These are phyloP conservation scores for Vinca minor DNA, from an alignment of 257 asterid genomes.

Conservation along the genomic window DNA sequence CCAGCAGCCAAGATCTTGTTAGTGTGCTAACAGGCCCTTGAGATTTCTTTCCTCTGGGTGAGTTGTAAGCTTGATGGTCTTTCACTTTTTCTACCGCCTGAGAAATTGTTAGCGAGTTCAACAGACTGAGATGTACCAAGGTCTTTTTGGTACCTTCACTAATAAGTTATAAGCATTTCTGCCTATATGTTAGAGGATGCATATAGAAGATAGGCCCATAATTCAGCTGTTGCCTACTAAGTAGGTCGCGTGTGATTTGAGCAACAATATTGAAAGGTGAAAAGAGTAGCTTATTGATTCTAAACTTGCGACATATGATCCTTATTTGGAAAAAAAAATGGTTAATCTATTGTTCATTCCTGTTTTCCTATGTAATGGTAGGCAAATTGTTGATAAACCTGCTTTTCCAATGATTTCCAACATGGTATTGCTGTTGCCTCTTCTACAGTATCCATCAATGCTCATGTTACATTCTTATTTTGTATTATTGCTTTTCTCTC, in stretches of 20 bases:
- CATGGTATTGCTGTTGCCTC: neutral
- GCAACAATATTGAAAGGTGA: neutral
- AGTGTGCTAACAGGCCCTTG: neutral
- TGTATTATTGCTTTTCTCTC: neutral
- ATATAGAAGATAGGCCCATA: neutral
- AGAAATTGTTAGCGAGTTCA: too few relatives aligned
- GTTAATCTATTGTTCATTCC: neutral
- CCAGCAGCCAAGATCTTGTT: neutral
- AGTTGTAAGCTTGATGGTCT: neutral
- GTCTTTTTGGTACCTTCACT: neutral
- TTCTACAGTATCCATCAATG: neutral
- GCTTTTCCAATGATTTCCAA: neutral
- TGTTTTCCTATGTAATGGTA: too few relatives aligned
- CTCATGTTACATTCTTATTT: conserved; percentile 5
- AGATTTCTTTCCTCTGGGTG: neutral
- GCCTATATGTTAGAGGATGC: neutral
- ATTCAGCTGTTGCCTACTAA: neutral
- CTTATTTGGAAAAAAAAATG: neutral
- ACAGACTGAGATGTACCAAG: neutral
- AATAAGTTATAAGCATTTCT: neutral
- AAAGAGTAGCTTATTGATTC: neutral
- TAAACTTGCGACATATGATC: neutral
- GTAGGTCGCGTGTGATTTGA: neutral
- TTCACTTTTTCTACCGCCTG: neutral
- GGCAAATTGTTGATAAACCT: neutral